Evolutionary conservation across 2,329 filamentous ascomycete genomes (phyloP).

Genomic region (Dryadomyces quercus-mongolicae): DNA sequence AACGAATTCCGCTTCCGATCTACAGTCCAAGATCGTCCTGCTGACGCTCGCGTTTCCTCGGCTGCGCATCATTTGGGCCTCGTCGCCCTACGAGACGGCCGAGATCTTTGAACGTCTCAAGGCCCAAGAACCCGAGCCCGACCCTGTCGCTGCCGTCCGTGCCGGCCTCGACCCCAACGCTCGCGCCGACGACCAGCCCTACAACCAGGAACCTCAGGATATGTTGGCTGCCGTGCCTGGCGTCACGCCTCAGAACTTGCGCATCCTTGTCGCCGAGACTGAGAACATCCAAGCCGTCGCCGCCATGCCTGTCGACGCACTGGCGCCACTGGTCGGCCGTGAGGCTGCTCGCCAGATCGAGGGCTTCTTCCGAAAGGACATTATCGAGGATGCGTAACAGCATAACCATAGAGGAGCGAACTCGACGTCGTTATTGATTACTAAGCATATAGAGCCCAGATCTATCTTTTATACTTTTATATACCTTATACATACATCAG

Average conservation of each 20-base stretch:
- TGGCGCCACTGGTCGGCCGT: conserved; percentile 63
- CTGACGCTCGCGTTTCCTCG: conserved; percentile 85
- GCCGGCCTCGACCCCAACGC: conserved; percentile 60
- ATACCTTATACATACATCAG: neutral
- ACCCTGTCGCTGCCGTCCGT: conserved; percentile 75
- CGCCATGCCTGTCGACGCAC: conserved; percentile 66
- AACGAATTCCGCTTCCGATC: conserved; percentile 51
- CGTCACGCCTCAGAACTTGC: conserved; percentile 67
- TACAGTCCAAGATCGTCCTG: conserved; percentile 85
- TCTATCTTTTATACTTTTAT: neutral
- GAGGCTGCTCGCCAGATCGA: conserved; percentile 66
- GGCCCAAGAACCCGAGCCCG: conserved; percentile 77
- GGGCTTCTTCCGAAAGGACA: conserved; percentile 64
- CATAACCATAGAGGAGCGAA: no score
- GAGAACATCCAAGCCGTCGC: conserved; percentile 72
- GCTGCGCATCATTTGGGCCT: conserved; percentile 87
- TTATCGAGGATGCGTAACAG: conserved; percentile 35
- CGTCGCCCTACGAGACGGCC: conserved; percentile 85
- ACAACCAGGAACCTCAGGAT: conserved; percentile 78
- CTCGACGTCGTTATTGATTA: neutral
- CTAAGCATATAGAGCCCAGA: neutral
- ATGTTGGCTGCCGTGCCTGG: conserved; percentile 82
- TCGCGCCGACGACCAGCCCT: conserved; percentile 52
- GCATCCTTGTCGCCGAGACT: conserved; percentile 57
- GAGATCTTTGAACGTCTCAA: conserved; percentile 95